phyloP scores from a whole-genome alignment of 2,329 filamentous ascomycete genomes.

The Fusarium euwallaceae region DNA sequence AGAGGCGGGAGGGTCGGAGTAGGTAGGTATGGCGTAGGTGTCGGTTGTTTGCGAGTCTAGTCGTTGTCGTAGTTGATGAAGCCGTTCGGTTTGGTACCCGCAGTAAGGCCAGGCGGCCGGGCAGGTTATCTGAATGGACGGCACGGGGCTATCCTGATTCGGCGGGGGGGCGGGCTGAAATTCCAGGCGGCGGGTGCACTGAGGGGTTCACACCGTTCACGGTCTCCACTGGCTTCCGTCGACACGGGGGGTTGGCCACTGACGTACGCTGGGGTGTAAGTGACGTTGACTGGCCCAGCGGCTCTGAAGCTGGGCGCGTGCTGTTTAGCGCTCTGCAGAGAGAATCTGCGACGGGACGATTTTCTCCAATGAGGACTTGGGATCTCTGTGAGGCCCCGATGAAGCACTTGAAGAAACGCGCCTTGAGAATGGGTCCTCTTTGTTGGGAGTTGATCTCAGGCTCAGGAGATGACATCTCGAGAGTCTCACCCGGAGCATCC shows the following conservation, averaged over 20 bases:
- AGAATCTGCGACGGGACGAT: not conserved
- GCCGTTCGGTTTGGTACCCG: conserved; percentile 16
- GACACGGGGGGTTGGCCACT: conserved; percentile 32
- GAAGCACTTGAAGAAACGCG: conserved; percentile 4
- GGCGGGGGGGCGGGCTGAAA: conserved; percentile 39
- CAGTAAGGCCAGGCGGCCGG: conserved; percentile 17
- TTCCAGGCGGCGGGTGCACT: conserved; percentile 17
- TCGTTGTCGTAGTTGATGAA: conserved; percentile 41
- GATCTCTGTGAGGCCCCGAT: conserved; percentile 5
- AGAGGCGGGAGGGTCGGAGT: conserved; percentile 16
- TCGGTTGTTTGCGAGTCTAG: conserved; percentile 20
- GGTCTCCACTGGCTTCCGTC: conserved; percentile 9
- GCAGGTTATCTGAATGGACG: conserved; percentile 18
- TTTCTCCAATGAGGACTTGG: not conserved
- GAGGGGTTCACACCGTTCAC: not conserved
- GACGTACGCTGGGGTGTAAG: conserved; percentile 25
- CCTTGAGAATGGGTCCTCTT: conserved; percentile 2
- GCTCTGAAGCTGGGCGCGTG: conserved; percentile 1
- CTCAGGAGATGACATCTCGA: not conserved
- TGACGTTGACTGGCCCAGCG: conserved; percentile 36
- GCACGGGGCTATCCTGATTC: conserved; percentile 18
- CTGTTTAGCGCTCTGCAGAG: conserved; percentile 32
- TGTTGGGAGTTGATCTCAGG: not conserved
- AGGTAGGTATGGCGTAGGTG: conserved; percentile 6
- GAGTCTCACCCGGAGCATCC: conserved; percentile 29